Percentiles rank a stretch among this genome's conserved stretches.
Conservation (phyloP, 768 basidiomycete species). For the Boletus eberwhitei region DNA sequence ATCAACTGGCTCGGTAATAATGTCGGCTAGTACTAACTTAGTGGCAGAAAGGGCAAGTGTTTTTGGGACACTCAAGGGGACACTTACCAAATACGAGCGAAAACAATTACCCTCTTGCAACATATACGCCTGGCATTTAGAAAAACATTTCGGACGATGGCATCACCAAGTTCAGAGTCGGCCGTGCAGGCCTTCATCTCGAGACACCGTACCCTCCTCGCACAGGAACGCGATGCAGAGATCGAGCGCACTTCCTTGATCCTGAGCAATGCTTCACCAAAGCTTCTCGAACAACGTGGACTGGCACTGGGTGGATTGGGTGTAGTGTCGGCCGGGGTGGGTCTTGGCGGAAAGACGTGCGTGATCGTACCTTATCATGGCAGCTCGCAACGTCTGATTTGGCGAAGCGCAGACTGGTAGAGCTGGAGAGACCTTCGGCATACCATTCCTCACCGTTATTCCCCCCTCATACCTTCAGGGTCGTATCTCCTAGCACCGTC, state of each 20-base stretch:
- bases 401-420: conserved; percentile 65
- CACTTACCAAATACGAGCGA: not conserved
- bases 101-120: no score
- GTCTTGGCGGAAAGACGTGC: conserved; percentile 91
- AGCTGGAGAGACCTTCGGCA: conserved; percentile 79
- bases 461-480: conserved; percentile 87
- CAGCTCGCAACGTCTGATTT: conserved; percentile 16
- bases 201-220: conserved; percentile 63
- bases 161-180: conserved; percentile 18
- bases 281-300: conserved; percentile 85
- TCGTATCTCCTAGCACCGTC: conserved; percentile 11
- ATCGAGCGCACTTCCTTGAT: conserved; percentile 75
- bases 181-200: conserved; percentile 57
- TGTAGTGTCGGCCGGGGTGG: conserved; percentile 68
- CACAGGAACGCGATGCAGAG: conserved; percentile 78
- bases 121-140: not conserved
- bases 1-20: no score
- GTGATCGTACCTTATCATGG: conserved; percentile 1
- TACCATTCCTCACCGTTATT: conserved; percentile 69
- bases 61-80: no score
- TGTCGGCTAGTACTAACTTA: no score
- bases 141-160: conserved; percentile 1
- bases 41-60: no score
- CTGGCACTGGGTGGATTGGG: conserved; percentile 75
- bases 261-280: conserved; percentile 77